Percentiles rank a stretch among this genome's conserved stretches.
phyloP scores from a whole-genome alignment of 257 asterid species.

The Solanum chiquidenum region DNA sequence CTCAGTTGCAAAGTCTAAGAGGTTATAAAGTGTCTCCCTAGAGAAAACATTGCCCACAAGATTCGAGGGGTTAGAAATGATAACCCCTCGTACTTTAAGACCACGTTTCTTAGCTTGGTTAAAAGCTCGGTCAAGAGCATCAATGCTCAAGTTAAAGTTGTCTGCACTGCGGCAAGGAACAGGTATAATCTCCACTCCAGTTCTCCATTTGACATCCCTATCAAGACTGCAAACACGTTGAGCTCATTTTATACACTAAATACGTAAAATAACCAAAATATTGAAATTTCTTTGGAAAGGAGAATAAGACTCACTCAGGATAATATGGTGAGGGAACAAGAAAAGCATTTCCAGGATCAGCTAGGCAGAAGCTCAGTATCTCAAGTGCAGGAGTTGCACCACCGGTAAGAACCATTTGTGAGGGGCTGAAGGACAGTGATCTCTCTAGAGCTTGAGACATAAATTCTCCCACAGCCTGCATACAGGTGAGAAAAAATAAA shows the following conservation, averaged over 20 bases:
- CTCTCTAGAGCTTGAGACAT: constrained; percentile 41
- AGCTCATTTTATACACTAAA: neutral
- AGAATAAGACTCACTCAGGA: constrained; percentile 42
- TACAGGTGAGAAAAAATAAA: neutral
- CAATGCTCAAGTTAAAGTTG: constrained; percentile 36
- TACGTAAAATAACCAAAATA: neutral
- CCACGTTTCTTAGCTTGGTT: constrained; percentile 64
- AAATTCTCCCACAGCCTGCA: constrained; percentile 51
- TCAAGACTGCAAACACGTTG: constrained; percentile 35
- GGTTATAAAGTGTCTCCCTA: constrained; percentile 34
- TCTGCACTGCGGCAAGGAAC: constrained; percentile 68
- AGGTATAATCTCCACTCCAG: constrained; percentile 52
- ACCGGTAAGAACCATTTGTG: constrained; percentile 38
- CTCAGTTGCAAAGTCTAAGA: constrained; percentile 50
- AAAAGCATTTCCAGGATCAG: constrained; percentile 66
- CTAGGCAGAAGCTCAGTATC: constrained; percentile 53
- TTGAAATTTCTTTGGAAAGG: neutral
- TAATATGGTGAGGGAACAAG: constrained; percentile 61
- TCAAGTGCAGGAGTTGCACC: constrained; percentile 57
- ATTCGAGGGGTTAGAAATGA: constrained; percentile 53
- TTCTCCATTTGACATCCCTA: constrained; percentile 54
- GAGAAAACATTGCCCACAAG: constrained; percentile 44
- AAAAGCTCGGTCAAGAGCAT: constrained; percentile 48
- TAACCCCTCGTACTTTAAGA: constrained; percentile 47
- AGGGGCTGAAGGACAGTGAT: constrained; percentile 37